Evolutionary conservation across 2,329 filamentous ascomycete species (phyloP).

Genomic region (Lasiodiplodia hormozganensis): DNA sequence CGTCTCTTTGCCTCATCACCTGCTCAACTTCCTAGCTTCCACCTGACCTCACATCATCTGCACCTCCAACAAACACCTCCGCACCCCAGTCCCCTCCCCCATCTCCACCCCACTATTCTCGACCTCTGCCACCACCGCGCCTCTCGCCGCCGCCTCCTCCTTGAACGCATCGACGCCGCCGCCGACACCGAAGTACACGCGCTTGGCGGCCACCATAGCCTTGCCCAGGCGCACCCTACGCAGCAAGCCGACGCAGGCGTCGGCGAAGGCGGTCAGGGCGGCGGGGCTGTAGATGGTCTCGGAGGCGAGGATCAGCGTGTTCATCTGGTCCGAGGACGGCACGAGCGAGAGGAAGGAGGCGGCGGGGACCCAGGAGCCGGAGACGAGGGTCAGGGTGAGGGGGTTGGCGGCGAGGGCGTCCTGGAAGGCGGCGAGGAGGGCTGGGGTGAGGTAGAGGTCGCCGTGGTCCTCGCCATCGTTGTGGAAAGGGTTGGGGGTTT

Average conservation of each 20-base stretch:
- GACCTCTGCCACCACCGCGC: constrained; percentile 56
- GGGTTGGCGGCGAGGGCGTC: constrained; percentile 56
- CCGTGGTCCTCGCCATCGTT: constrained; percentile 53
- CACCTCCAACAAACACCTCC: constrained; percentile 48
- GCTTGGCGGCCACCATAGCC: constrained; percentile 76
- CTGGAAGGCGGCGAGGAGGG: constrained; percentile 66
- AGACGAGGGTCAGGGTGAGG: constrained; percentile 71
- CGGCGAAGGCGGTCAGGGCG: constrained; percentile 71
- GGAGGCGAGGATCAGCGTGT: constrained; percentile 66
- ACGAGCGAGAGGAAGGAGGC: constrained; percentile 66
- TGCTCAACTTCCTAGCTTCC: too few relatives aligned
- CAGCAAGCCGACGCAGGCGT: constrained; percentile 68
- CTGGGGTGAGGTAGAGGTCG: constrained; percentile 69
- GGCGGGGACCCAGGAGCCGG: constrained; percentile 72
- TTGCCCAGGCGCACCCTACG: constrained; percentile 60
- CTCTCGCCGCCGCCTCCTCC: constrained; percentile 49
- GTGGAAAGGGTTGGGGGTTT: constrained; percentile 32
- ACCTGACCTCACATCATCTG: constrained; percentile 29
- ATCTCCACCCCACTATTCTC: constrained; percentile 55
- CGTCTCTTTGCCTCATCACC: too few relatives aligned
- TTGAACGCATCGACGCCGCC: constrained; percentile 80
- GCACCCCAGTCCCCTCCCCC: constrained; percentile 45
- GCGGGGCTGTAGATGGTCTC: constrained; percentile 86
- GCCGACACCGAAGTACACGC: constrained; percentile 83
- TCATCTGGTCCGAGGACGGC: constrained; percentile 45